phyloP scores from a whole-genome alignment of 306 rosid genomes.

The Pterocarpus macrocarpus region DNA sequence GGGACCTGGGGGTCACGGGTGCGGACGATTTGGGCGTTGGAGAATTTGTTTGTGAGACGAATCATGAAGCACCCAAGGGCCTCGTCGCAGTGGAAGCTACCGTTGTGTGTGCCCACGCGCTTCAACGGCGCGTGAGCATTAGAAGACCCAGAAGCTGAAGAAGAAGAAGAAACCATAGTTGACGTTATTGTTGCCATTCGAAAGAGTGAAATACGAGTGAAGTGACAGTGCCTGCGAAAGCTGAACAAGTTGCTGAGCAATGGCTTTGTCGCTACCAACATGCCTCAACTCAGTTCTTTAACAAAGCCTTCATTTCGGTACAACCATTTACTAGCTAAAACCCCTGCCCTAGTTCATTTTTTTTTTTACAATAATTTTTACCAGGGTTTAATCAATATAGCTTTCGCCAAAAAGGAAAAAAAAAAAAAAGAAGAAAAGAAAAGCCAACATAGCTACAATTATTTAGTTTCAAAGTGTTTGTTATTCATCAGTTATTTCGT shows the following conservation, averaged over 20 bases:
- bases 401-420: too few relatives aligned
- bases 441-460: too few relatives aligned
- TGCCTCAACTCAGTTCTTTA: neutral
- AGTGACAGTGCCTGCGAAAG: constrained; percentile 3
- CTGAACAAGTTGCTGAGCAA: constrained; percentile 29
- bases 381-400: neutral
- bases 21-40: constrained; percentile 82
- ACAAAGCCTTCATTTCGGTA: neutral
- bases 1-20: constrained; percentile 83
- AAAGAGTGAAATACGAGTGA: constrained; percentile 34
- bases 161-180: constrained; percentile 31
- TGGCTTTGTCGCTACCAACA: constrained; percentile 39
- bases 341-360: neutral
- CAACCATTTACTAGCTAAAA: neutral
- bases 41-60: constrained; percentile 81
- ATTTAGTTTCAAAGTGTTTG: too few relatives aligned
- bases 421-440: too few relatives aligned
- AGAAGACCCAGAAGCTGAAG: constrained; percentile 48
- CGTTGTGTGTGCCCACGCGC: constrained; percentile 97
- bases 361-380: neutral
- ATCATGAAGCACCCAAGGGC: constrained; percentile 99
- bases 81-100: constrained; percentile 97
- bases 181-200: constrained; percentile 33
- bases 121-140: constrained; percentile 47
- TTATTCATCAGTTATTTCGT: too few relatives aligned